Evolutionary conservation across 139 green algal genomes (phyloP), one percentile per base, ranked within the genome.

Genomic region (Monoraphidium neglectum): DNA sequence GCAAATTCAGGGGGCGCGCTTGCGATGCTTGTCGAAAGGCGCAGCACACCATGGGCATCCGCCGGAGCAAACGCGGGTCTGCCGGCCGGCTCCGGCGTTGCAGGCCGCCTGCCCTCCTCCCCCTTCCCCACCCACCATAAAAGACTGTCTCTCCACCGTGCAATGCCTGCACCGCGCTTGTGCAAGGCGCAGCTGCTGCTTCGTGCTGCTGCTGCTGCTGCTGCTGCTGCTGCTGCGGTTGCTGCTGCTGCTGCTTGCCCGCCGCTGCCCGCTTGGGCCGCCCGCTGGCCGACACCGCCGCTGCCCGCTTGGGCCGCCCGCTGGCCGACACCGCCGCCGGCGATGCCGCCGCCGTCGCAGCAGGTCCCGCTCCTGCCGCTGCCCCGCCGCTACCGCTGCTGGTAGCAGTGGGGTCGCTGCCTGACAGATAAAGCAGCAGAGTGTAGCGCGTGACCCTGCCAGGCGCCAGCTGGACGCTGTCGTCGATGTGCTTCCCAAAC

Each of bases 401-500:
- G 77, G 37, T 80, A 21, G 4, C 28, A 47, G 49, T 35, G 24
- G 54, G 36, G 8, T 40, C 24, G 2, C 36, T 61, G 15, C 81
- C 83, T 49, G 59, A 83, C 1, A 95, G 70, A 73, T 95, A 95
- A 1, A 95, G 66, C 0, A 95, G 84, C 60, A 93, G 68, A 0
- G 90, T 95, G 71, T 91, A 93, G 4, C 43, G 63, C 28, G 88
- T 92, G 2, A 47, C 18, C 1, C 35, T 30, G 3, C 77, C 78
- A 18, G 60, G 47, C 62, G 59, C 47, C 6, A 60, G 2, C 3
- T 87, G 28, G 1, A 74, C 76, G 28, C 64, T 81, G 40, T 91
- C 90, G 49, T 93, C 90, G 13, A 92, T 70, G 74, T 95, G 90
- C 67, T 71, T 83, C 26, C 86, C 84, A 77, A 93, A 94, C 51